Base-by-base conservation (phyloP, 768 basidiomycete species). In the Clitopilus hobsonii region DNA sequence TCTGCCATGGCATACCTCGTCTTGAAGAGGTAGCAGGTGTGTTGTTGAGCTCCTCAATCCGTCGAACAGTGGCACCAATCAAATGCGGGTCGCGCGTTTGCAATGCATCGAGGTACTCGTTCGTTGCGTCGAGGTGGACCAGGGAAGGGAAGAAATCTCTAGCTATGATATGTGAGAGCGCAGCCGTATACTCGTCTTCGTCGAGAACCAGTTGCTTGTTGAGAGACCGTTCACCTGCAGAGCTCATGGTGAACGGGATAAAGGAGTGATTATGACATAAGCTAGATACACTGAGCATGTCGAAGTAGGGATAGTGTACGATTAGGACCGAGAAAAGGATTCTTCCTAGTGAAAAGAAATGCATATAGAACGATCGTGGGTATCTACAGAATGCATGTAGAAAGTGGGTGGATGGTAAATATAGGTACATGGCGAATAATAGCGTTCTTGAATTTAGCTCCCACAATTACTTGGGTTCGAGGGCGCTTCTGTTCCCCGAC, bases 61-160 rank as follows among this genome's bases (percentile, higher is more conserved):
- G 80, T 45, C 86, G 84, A 1, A 93, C 89, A 26, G 90, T 88
- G 0, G 85, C 82, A 45, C 82, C 77, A 54, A 95, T 86, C n/a
- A 88, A 81, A 54, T 80, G 73, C 1, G 89, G 84, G 68, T 97
- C 91, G 57, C 85, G 75, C n/a, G 84, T 76, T 41, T 81, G 79
- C 36, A 93, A 71, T 2, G 93, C 93, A 57, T 89, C 85, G 22
- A 96, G 82, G 70, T 94, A 94, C 55, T 77, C 80, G 67, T 95
- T 93, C 27, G 91, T 90, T 18, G 92, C 90, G 61, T 95, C 91
- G 24, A 96, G 80, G 61, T 92, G 91, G 16, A 88, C 84, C 8
- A 98, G 82, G 11, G 92, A 92, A 0, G 97, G 97, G 65, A 98
- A 99, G 80, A 99, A 99, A 72, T 98, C 96, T 49, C 97, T 87